A percentile compares a stretch with the other conserved stretches of the same genome.
Conservation (phyloP, 1,284 basidiomycete genomes). For the Irpex lacteus region DNA sequence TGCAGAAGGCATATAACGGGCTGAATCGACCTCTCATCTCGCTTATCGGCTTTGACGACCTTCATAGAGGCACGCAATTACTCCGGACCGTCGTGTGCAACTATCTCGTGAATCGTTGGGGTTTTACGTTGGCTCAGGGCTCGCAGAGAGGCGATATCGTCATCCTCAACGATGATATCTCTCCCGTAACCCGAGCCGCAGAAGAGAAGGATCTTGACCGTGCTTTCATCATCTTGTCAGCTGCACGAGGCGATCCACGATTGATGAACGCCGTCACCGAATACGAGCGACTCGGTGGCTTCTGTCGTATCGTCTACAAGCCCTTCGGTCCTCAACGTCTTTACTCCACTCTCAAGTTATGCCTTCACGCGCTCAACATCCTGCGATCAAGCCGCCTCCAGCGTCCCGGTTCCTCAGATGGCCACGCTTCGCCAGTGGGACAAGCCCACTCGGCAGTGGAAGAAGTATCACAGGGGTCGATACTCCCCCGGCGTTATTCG, state of each 20-base stretch:
- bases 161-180: conserved; percentile 80
- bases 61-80: conserved; percentile 69
- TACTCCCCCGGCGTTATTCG: conserved; percentile 46
- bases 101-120: conserved; percentile 80
- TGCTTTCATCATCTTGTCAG: conserved; percentile 75
- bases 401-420: neutral
- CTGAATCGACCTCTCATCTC: conserved; percentile 55
- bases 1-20: conserved; percentile 46
- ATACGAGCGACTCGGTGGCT: conserved; percentile 81
- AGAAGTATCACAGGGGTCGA: neutral
- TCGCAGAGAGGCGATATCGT: conserved; percentile 69
- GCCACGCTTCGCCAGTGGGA: neutral
- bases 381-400: conserved; percentile 23
- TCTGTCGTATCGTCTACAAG: conserved; percentile 86
- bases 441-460: conserved; percentile 7
- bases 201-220: conserved; percentile 53
- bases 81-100: conserved; percentile 59
- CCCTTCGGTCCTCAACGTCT: conserved; percentile 84
- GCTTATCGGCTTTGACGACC: conserved; percentile 71
- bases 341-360: conserved; percentile 67
- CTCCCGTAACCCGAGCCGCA: conserved; percentile 56
- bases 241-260: conserved; percentile 63
- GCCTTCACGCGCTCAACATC: conserved; percentile 62
- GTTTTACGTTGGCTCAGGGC: conserved; percentile 54
- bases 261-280: conserved; percentile 63